Percentiles rank a stretch among this genome's conserved stretches.
Evolutionary conservation across 306 rosid genomes (phyloP).

Genomic region (Medicago truncatula): MtrunA17r5.0-ANR NC_053045.1:63439501-63440000

Average conservation of each 20-base stretch:
- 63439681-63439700: no score
- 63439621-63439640: no score
- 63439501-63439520: slow-evolving; percentile 23
- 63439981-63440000: slow-evolving; percentile 94
- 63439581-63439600: slow-evolving; percentile 89
- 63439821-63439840: slow-evolving; percentile 58
- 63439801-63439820: slow-evolving; percentile 95
- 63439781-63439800: slow-evolving; percentile 84
- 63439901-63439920: slow-evolving; percentile 11
- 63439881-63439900: slow-evolving; percentile 31
- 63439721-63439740: slow-evolving; percentile 99
- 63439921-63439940: slow-evolving; percentile 24
- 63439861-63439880: slow-evolving; percentile 92
- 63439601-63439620: slow-evolving; percentile 47
- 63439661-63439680: no score
- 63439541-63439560: slow-evolving; percentile 28
- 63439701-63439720: background rate
- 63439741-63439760: slow-evolving; percentile 78
- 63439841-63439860: slow-evolving; percentile 93
- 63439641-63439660: no score
- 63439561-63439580: slow-evolving; percentile 77
- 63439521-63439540: slow-evolving; percentile 14
- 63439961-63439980: slow-evolving; percentile 50
- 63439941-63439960: background rate
- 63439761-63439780: slow-evolving; percentile 81